Base-by-base conservation (phyloP, 2,329 filamentous ascomycete species). In the Diaporthe capsici region DNA sequence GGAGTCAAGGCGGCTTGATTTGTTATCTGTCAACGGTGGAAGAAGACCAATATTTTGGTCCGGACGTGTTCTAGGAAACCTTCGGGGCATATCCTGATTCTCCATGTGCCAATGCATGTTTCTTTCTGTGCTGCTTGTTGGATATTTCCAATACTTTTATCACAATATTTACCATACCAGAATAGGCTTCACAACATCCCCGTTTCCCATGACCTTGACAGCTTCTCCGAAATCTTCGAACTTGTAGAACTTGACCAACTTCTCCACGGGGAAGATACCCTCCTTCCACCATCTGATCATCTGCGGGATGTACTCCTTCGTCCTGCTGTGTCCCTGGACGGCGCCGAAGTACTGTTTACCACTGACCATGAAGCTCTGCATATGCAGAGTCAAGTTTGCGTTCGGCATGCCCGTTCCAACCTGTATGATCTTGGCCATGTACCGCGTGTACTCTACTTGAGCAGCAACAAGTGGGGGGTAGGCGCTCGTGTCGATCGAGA, bases 401-500 rank as follows among this genome's bases (percentile, higher is more conserved):
- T 86, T 84, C 3, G 85, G 83, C 55, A 85, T 84, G 7, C 88
- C 84, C 0, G 85, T 85, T 0, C 89, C 88, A 25, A 90, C 86
- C 77, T 89, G 86, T 8, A 90, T 84, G 37, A 89, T 83, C 76
- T 86, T 86, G 1, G 88, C 89, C 74, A 84, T 84, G 42, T 85
- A 84, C 17, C 85, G 81, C 7, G 87, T 84, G 47, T 84, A 84
- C 2, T 85, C 82, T 2, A 89, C 76, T 1, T 83, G 84, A 4
- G 85, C 85, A 12, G 85, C 81, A 22, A 89, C 75, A 5, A 76
- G 72, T 80, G 74, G 89, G 76, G 53, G 84, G 75, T 51, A 84
- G 0, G 87, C 89, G 1, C 87, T 90, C 0, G 88, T 89, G 72
- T 90, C 89, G 70, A 90, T 83, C 6, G 83, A 84, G 47, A 89